Percentiles rank a stretch among this genome's conserved stretches.
Conservation (phyloP, 1,284 basidiomycete species). For the Cryptococcus sp. region DNA sequence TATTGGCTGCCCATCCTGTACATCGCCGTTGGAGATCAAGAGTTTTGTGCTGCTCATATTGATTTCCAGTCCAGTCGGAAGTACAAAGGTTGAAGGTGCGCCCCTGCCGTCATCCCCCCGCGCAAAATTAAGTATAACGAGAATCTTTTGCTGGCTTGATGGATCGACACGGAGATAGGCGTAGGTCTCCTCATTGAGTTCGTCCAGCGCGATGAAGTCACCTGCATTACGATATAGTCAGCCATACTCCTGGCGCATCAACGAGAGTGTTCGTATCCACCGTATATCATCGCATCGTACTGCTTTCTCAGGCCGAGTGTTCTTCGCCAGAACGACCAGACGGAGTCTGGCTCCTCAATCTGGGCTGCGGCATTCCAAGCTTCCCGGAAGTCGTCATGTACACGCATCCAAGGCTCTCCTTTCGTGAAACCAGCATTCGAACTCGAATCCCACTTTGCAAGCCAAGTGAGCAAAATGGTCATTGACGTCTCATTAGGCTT, state of each 20-base stretch:
- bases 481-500: too few relatives aligned
- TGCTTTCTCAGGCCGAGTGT: constrained; percentile 48
- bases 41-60: constrained; percentile 26
- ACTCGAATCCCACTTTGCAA: constrained; percentile 62
- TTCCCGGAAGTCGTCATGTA: constrained; percentile 67
- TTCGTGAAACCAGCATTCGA: constrained; percentile 67
- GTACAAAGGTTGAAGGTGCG: constrained; percentile 10
- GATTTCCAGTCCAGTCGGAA: constrained; percentile 16
- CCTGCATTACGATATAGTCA: constrained; percentile 10
- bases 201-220: constrained; percentile 45
- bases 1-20: constrained; percentile 17
- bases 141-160: constrained; percentile 24
- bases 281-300: constrained; percentile 46
- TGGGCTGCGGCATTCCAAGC: constrained; percentile 53
- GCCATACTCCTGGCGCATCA: neutral
- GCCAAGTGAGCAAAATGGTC: neutral
- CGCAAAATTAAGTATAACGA: constrained; percentile 47
- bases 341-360: constrained; percentile 43
- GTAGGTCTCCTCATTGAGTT: constrained; percentile 41
- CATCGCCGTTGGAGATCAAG: constrained; percentile 30
- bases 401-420: constrained; percentile 69
- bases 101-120: constrained; percentile 24
- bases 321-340: constrained; percentile 41
- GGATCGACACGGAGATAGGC: constrained; percentile 45
- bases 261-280: constrained; percentile 20